Conservation (phyloP, 1,139 yeast species). For the Blastobotrys buckinghamii region DNA sequence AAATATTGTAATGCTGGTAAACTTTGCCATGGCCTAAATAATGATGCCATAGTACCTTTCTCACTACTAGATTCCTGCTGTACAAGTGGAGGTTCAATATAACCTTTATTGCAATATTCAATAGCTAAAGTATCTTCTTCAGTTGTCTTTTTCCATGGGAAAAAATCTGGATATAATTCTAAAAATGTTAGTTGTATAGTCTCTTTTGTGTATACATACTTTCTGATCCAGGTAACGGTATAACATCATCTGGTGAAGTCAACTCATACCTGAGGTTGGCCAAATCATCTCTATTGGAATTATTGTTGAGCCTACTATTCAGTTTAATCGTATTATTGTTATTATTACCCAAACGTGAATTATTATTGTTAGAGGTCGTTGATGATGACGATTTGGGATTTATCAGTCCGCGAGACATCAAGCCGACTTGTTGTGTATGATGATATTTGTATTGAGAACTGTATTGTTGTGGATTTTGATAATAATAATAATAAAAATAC, state of each 20-base stretch:
- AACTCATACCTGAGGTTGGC: constrained; percentile 8
- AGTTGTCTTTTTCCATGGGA: constrained; percentile 58
- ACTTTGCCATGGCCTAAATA: constrained; percentile 42
- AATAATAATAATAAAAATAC: too few relatives aligned
- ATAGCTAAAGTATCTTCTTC: constrained; percentile 49
- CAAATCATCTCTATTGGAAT: constrained; percentile 1
- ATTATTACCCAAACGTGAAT: not conserved
- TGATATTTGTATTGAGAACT: not conserved
- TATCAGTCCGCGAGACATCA: not conserved
- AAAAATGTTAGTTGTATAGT: not conserved
- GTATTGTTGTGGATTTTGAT: not conserved
- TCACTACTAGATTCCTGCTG: constrained; percentile 42
- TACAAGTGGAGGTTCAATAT: constrained; percentile 48
- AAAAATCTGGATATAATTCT: constrained; percentile 64
- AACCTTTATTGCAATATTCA: constrained; percentile 53
- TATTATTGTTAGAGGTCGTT: not conserved
- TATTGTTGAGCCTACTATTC: not conserved
- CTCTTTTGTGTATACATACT: constrained; percentile 3
- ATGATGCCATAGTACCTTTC: constrained; percentile 27
- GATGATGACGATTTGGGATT: not conserved
- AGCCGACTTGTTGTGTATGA: not conserved
- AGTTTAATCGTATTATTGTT: not conserved
- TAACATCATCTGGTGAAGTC: constrained; percentile 11
- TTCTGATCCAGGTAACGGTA: constrained; percentile 14
- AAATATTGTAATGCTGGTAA: constrained; percentile 56